Evolutionary conservation across 164 flowering plant genomes (phyloP).

Genomic region (Litsea cubeba): DNA sequence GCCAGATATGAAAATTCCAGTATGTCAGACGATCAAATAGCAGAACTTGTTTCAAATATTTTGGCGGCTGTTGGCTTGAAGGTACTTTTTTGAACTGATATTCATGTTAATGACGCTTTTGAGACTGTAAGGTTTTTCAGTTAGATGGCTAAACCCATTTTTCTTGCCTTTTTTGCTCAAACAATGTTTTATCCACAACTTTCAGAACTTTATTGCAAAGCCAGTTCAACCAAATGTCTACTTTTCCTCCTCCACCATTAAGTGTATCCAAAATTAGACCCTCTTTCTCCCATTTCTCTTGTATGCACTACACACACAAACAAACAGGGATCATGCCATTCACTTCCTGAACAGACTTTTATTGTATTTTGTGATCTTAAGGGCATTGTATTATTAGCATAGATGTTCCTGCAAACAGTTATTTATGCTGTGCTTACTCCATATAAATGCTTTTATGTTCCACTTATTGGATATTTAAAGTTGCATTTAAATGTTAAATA

Average conservation of each 20-base stretch:
- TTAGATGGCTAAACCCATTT: not conserved
- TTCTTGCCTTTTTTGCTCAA: not conserved
- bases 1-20: conserved; percentile 78
- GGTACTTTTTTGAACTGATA: conserved; percentile 33
- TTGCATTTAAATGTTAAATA: too few relatives aligned
- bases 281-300: not conserved
- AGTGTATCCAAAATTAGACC: not conserved
- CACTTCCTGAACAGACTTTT: too few relatives aligned
- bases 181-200: not conserved
- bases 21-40: conserved; percentile 73
- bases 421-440: too few relatives aligned
- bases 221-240: not conserved
- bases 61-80: conserved; percentile 95
- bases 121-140: not conserved
- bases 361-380: too few relatives aligned
- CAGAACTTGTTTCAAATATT: conserved; percentile 73
- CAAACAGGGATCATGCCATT: too few relatives aligned
- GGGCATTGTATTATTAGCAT: too few relatives aligned
- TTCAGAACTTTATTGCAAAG: not conserved
- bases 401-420: too few relatives aligned
- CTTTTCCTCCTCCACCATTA: not conserved
- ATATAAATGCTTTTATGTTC: too few relatives aligned
- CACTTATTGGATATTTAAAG: too few relatives aligned
- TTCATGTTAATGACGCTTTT: not conserved
- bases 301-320: too few relatives aligned